A percentile compares a stretch with the other conserved stretches of the same genome.
Conservation (phyloP, 495 filamentous ascomycete genomes). For the Tuber melanosporum region DNA sequence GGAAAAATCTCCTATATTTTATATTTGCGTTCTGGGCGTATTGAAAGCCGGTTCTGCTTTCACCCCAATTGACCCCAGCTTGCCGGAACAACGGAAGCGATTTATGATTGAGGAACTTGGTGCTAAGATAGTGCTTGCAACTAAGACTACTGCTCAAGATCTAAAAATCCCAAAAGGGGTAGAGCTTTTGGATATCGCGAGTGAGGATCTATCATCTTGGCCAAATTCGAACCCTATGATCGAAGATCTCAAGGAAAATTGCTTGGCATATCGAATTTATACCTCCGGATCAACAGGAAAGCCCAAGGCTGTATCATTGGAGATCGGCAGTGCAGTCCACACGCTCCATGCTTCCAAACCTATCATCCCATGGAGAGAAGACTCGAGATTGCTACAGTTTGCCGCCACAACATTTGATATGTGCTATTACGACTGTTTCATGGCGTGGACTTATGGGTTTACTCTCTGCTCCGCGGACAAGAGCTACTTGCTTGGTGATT, state of each 20-base stretch:
- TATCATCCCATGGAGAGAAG: slow-evolving; percentile 42
- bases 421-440: slow-evolving; percentile 48
- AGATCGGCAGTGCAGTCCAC: slow-evolving; percentile 44
- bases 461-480: slow-evolving; percentile 44
- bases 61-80: slow-evolving; percentile 43
- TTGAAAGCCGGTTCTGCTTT: slow-evolving; percentile 47
- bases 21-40: slow-evolving; percentile 44
- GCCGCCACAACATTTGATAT: slow-evolving; percentile 48
- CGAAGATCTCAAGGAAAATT: slow-evolving; percentile 19
- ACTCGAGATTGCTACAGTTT: slow-evolving; percentile 44
- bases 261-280: slow-evolving; percentile 45
- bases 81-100: slow-evolving; percentile 41
- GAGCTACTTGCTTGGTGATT: slow-evolving; percentile 40
- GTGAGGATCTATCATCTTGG: slow-evolving; percentile 11
- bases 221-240: slow-evolving; percentile 28
- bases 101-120: slow-evolving; percentile 44
- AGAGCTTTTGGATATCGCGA: slow-evolving; percentile 17
- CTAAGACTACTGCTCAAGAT: slow-evolving; percentile 5
- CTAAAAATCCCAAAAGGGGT: slow-evolving; percentile 20
- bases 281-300: slow-evolving; percentile 45
- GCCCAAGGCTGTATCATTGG: slow-evolving; percentile 45
- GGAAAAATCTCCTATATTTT: slow-evolving; percentile 44
- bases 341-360: slow-evolving; percentile 42
- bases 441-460: slow-evolving; percentile 47
- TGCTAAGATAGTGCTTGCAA: slow-evolving; percentile 38